These are phyloP conservation scores for Nakataea oryzae DNA, from an alignment of 2,329 filamentous ascomycete genomes.

Conservation along the genomic window DNA sequence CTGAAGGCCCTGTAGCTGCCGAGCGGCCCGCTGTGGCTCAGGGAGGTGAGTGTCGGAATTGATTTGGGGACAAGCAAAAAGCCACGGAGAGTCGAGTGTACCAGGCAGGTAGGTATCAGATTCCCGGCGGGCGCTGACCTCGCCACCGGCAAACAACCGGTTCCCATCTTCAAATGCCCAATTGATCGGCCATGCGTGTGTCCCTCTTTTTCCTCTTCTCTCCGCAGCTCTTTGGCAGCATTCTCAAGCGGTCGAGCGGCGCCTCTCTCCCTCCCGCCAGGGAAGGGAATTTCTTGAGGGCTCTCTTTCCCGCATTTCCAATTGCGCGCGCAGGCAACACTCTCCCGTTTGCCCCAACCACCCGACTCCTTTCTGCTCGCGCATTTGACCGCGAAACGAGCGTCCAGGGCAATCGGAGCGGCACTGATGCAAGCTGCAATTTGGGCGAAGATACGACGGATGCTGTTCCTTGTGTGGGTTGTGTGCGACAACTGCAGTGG, in stretches of 20 bases:
- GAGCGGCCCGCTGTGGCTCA: neutral
- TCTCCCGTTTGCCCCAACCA: neutral
- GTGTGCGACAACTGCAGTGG: neutral
- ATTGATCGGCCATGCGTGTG: neutral
- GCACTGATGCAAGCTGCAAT: slow-evolving; percentile 1
- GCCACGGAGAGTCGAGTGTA: neutral
- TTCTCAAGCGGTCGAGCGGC: neutral
- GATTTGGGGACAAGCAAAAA: neutral
- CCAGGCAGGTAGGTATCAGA: no score
- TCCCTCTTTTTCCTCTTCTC: neutral
- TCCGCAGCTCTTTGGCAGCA: neutral
- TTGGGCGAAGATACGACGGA: neutral
- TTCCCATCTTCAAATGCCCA: neutral
- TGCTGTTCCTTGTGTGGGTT: neutral
- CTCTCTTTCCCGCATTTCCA: neutral
- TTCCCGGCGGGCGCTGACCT: neutral
- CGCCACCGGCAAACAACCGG: neutral
- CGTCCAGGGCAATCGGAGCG: neutral
- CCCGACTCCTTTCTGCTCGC: neutral
- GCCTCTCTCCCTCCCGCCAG: slow-evolving; percentile 1
- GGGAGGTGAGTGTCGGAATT: neutral
- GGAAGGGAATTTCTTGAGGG: slow-evolving; percentile 1
- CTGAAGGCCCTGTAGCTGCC: neutral
- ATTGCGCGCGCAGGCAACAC: neutral
- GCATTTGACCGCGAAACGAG: slow-evolving; percentile 1